Evolutionary conservation across 345 rosid genomes (phyloP), one percentile per base, ranked within the genome.

Genomic region (Eutrema yunnanense): DNA sequence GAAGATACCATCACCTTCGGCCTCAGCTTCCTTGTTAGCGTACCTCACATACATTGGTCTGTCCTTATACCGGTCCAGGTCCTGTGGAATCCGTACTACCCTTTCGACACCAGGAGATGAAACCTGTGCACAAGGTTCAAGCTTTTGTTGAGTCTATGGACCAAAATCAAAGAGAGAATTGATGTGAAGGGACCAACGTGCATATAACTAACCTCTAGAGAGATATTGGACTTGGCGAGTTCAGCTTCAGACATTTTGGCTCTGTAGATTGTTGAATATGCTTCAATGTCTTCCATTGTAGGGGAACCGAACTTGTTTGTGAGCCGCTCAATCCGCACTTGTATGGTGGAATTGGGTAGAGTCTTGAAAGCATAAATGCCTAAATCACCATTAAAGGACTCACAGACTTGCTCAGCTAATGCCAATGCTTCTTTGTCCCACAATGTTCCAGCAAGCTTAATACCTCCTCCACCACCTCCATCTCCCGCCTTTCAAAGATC

Each of bases 31-130:
- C 75, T 77, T 78, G 9, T 34, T 50, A 8, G 71, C 65, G 66
- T 89, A 90, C 72, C 76, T 84, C 41, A 90, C 92, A 52, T 81
- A 87, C 92, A 93, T 81, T 2, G 84, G 30, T 42, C 94, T 83
- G 4, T 90, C 98, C 81, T 86, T 87, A 78, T 90, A 93, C 67
- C 94, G 76, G 4, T 93, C 90, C 33, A 93, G 79, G 55, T 93
- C 97, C 10, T 85, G 85, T 9, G 98, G 98, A 56, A 93, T 74
- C 65, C 83, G 80, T 66, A 93, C 88, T 7, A 89, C 87, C 59
- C 96, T 86, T 75, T 90, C 97, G 13, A 89, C 88, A 16, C 96
- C 96, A 36, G 96, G 97, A 67, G 98, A 93, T 49, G 96, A 93
- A 22, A 93, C 97, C 97, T 90, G 84, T 49, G 26, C 58, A 69